phyloP scores from a whole-genome alignment of 306 rosid genomes.

The Rosa persica region DNA sequence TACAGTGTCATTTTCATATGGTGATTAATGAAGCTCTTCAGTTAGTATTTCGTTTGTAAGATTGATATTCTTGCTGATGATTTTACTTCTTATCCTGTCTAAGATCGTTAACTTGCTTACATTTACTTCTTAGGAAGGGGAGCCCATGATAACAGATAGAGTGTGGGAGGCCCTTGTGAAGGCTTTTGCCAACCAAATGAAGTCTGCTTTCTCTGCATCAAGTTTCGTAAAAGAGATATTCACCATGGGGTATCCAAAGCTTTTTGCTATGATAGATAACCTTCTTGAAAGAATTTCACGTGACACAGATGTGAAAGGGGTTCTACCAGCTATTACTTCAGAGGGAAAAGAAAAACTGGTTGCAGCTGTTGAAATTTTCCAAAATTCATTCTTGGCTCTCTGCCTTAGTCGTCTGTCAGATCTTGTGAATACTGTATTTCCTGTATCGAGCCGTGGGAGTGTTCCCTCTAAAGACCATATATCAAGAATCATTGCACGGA shows the following conservation, averaged over 20 bases:
- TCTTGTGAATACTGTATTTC: slow-evolving; percentile 86
- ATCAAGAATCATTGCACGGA: slow-evolving; percentile 69
- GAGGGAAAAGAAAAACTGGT: slow-evolving; percentile 76
- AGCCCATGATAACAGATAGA: slow-evolving; percentile 77
- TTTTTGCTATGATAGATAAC: slow-evolving; percentile 85
- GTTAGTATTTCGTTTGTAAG: neutral
- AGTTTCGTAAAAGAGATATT: slow-evolving; percentile 95
- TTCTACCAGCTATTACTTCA: slow-evolving; percentile 79
- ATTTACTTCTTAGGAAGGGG: slow-evolving; percentile 74
- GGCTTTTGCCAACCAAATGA: slow-evolving; percentile 94
- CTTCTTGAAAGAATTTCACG: slow-evolving; percentile 93
- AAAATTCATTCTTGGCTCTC: slow-evolving; percentile 81
- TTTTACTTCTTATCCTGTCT: slow-evolving; percentile 2
- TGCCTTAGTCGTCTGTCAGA: slow-evolving; percentile 95
- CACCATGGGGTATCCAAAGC: slow-evolving; percentile 93
- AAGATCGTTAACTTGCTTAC: slow-evolving; percentile 22
- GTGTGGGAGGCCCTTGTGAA: slow-evolving; percentile 95
- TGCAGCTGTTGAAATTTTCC: slow-evolving; percentile 89
- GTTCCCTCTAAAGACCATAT: slow-evolving; percentile 95
- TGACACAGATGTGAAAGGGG: slow-evolving; percentile 94
- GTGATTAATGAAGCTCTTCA: neutral
- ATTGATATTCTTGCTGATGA: neutral
- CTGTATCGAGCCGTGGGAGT: slow-evolving; percentile 91
- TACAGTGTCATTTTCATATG: neutral
- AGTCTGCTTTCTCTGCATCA: slow-evolving; percentile 95